Evolutionary conservation across 2,329 filamentous ascomycete genomes (phyloP).

Genomic region (Hypoxylon sp.): DNA sequence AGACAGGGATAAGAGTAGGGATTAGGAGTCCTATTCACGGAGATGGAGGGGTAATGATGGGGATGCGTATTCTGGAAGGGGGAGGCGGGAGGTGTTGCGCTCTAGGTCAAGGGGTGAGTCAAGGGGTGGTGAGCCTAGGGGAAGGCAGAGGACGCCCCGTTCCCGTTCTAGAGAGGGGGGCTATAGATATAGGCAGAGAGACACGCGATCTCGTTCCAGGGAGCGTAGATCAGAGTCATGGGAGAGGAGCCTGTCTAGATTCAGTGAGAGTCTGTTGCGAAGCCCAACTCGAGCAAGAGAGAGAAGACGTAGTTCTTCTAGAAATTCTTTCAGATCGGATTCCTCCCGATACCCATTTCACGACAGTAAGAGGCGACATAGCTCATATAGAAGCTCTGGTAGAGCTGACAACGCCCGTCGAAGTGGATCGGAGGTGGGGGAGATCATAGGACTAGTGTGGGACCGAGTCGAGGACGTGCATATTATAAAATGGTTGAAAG

Average conservation of each 20-base stretch:
- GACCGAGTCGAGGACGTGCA: background rate
- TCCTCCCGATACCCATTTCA: background rate
- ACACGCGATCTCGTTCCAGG: background rate
- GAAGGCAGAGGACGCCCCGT: background rate
- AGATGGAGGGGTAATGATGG: background rate
- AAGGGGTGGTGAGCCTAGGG: background rate
- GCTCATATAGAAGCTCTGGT: background rate
- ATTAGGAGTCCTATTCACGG: slow-evolving; percentile 19
- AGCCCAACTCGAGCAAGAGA: background rate
- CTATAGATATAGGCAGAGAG: background rate
- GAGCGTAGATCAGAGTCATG: background rate
- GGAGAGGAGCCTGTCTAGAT: background rate
- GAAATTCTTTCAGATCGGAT: background rate
- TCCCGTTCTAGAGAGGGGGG: background rate
- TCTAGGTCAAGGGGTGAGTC: background rate
- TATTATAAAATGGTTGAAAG: background rate
- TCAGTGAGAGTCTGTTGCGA: background rate
- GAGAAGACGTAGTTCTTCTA: background rate
- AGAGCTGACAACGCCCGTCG: background rate
- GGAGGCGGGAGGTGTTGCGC: background rate
- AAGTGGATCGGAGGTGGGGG: background rate
- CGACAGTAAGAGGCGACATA: background rate
- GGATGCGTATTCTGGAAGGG: background rate
- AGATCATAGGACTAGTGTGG: background rate
- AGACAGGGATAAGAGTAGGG: slow-evolving; percentile 19